Evolutionary conservation across 805 yeast genomes (phyloP).

Genomic region (Candida bentonensis): DNA sequence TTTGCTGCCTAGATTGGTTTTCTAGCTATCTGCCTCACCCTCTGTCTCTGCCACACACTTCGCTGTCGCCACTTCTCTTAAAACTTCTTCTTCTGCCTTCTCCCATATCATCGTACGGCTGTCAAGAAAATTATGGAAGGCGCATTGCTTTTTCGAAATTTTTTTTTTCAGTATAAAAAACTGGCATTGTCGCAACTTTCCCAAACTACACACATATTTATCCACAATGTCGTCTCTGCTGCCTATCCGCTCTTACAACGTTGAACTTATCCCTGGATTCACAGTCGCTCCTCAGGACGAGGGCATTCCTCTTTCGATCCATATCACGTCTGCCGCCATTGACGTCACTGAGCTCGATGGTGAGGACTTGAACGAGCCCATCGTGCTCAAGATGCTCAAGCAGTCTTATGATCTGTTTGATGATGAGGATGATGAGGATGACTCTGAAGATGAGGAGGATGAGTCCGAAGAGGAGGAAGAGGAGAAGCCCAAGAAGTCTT

Average conservation of each 20-base stretch:
- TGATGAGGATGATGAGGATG: slow-evolving; percentile 18
- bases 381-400: slow-evolving; percentile 81
- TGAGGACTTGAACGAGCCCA: slow-evolving; percentile 41
- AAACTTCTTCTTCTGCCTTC: neutral
- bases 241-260: slow-evolving; percentile 78
- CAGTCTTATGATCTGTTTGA: slow-evolving; percentile 29
- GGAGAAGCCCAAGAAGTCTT: slow-evolving; percentile 15
- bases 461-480: slow-evolving; percentile 23
- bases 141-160: neutral
- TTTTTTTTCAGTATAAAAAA: neutral
- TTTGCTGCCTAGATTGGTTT: no score
- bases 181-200: neutral
- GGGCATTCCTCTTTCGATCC: slow-evolving; percentile 78
- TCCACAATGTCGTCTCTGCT: slow-evolving; percentile 27
- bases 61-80: neutral
- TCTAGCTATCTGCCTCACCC: no score
- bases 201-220: neutral
- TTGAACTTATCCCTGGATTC: slow-evolving; percentile 73
- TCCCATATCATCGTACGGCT: neutral
- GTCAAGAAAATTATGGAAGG: neutral
- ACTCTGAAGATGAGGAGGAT: slow-evolving; percentile 22
- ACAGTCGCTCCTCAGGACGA: slow-evolving; percentile 80
- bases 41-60: neutral
- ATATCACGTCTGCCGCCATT: slow-evolving; percentile 88
- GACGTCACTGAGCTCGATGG: slow-evolving; percentile 76